A percentile compares a stretch with the other conserved stretches of the same genome.
These are phyloP conservation scores for Pseudodiploospora longispora DNA, from an alignment of 2,329 filamentous ascomycete genomes.

Conservation along the genomic window DNA sequence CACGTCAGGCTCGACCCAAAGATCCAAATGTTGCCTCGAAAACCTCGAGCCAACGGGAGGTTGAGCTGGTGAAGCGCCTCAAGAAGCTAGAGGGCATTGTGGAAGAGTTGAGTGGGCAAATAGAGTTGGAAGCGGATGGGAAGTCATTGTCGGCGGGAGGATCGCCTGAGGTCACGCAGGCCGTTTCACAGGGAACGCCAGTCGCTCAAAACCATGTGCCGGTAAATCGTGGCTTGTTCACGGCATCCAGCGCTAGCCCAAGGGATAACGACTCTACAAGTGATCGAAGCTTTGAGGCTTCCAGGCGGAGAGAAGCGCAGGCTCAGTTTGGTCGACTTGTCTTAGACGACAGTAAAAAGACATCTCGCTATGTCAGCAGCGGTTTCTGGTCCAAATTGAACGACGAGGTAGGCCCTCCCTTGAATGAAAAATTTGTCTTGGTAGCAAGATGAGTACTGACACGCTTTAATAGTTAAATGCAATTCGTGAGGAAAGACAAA, in stretches of 20 bases:
- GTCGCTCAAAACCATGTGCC: conserved; percentile 7
- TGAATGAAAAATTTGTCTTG: background rate
- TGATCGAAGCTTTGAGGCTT: conserved; percentile 26
- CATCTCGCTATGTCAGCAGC: conserved; percentile 66
- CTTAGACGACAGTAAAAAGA: conserved; percentile 59
- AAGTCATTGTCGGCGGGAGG: conserved; percentile 21
- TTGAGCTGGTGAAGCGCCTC: conserved; percentile 64
- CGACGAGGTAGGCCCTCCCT: conserved; percentile 50
- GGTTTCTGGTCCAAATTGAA: conserved; percentile 70
- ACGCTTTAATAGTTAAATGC: conserved; percentile 24
- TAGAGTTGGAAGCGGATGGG: conserved; percentile 41
- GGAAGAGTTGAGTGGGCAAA: conserved; percentile 57
- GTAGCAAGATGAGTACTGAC: background rate
- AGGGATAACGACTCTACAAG: conserved; percentile 18
- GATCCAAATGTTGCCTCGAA: conserved; percentile 55
- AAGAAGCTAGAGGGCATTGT: conserved; percentile 70
- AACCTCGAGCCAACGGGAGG: conserved; percentile 52
- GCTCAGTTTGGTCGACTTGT: conserved; percentile 60
- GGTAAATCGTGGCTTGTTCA: conserved; percentile 7
- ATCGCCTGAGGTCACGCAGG: conserved; percentile 18
- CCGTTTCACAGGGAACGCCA: conserved; percentile 4
- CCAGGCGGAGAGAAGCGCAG: conserved; percentile 19
- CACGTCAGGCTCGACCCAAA: conserved; percentile 57
- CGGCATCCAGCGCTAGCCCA: conserved; percentile 11
- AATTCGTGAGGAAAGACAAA: conserved; percentile 42